These are phyloP conservation scores for Juncus effusus DNA, from an alignment of 176 grass and related monocot genomes.

Conservation along the genomic window DNA sequence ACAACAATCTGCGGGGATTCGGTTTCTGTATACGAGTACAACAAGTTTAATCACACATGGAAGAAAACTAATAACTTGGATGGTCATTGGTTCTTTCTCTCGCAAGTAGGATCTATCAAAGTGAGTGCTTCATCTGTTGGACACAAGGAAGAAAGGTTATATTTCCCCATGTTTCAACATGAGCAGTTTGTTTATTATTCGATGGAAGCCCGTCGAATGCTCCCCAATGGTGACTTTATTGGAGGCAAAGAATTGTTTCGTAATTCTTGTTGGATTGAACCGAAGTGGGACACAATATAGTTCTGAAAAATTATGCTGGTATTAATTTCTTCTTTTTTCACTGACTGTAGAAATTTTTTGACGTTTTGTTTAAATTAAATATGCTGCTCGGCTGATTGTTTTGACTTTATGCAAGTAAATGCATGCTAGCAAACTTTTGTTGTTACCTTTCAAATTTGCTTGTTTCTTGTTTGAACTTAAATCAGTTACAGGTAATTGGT, in stretches of 20 bases:
- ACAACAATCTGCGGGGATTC: not conserved
- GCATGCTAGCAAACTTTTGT: too few relatives aligned
- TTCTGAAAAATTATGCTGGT: slow-evolving; percentile 11
- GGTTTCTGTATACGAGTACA: not conserved
- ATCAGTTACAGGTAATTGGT: too few relatives aligned
- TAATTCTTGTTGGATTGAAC: slow-evolving; percentile 11
- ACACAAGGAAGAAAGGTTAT: not conserved
- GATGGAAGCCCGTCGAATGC: not conserved
- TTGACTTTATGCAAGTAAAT: too few relatives aligned
- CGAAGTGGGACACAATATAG: not conserved
- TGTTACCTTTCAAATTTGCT: too few relatives aligned
- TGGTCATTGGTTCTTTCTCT: not conserved
- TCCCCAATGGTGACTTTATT: not conserved
- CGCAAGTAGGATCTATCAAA: not conserved
- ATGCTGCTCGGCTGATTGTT: too few relatives aligned
- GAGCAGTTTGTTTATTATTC: slow-evolving; percentile 4
- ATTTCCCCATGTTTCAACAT: slow-evolving; percentile 3
- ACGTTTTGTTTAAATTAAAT: too few relatives aligned
- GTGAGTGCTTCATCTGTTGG: not conserved
- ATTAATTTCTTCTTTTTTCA: not conserved
- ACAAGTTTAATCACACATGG: not conserved
- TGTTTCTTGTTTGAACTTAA: too few relatives aligned
- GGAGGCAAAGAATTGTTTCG: not conserved
- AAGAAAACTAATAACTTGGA: not conserved
- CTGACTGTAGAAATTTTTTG: too few relatives aligned